Evolutionary conservation across 225 moss, liverwort and hornwort genomes (phyloP).

Genomic region (Marchantia polymorpha): DNA sequence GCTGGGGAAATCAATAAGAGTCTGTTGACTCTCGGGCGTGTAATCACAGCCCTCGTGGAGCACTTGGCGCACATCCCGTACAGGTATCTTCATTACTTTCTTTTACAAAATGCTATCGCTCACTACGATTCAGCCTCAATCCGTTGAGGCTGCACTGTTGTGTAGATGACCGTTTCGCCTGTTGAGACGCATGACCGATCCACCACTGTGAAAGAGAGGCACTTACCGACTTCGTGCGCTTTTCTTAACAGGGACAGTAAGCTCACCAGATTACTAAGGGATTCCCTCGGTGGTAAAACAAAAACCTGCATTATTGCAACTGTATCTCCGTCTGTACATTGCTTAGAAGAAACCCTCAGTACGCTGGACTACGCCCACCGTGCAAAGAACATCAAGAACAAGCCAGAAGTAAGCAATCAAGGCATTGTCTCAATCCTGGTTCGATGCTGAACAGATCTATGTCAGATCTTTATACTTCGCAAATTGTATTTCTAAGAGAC

Average conservation of each 20-base stretch:
- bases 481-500: not conserved
- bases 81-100: slow-evolving; percentile 38
- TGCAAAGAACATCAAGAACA: slow-evolving; percentile 93
- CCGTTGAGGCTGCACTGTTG: not conserved
- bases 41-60: slow-evolving; percentile 91
- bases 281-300: slow-evolving; percentile 92
- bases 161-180: not conserved
- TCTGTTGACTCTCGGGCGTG: slow-evolving; percentile 86
- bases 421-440: not conserved
- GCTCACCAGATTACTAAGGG: slow-evolving; percentile 84
- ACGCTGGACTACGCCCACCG: slow-evolving; percentile 96
- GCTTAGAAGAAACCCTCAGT: slow-evolving; percentile 90
- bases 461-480: not conserved
- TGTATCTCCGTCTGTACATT: slow-evolving; percentile 86
- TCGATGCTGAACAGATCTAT: not conserved
- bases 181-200: not conserved
- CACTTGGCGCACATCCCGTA: slow-evolving; percentile 92
- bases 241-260: slow-evolving; percentile 75
- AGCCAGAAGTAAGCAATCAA: slow-evolving; percentile 62
- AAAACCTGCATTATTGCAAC: slow-evolving; percentile 99
- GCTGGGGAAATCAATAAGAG: slow-evolving; percentile 98
- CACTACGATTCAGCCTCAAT: not conserved
- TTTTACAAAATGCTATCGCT: not conserved
- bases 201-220: no score
- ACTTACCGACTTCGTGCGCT: not conserved